These are phyloP conservation scores for Aspergillus bridgeri DNA, from an alignment of 495 filamentous ascomycete genomes.

Conservation along the genomic window DNA sequence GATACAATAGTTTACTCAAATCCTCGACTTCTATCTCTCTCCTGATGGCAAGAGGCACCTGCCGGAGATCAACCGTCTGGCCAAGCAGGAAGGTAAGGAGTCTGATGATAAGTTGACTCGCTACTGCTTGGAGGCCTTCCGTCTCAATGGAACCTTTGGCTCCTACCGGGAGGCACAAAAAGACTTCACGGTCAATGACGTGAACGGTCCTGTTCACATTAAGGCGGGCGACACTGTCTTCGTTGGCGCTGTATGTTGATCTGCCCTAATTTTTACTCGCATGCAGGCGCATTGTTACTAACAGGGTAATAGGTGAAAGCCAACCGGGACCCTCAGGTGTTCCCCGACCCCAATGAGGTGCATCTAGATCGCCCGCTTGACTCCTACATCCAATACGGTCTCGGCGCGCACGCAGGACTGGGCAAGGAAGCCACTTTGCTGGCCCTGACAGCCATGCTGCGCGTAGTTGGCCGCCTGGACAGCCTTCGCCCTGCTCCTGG, in stretches of 20 bases:
- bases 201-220: constrained; percentile 47
- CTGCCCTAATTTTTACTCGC: constrained; percentile 14
- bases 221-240: constrained; percentile 53
- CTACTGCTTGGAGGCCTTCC: constrained; percentile 53
- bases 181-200: constrained; percentile 47
- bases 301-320: constrained; percentile 34
- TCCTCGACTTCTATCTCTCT: constrained; percentile 72
- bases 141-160: constrained; percentile 59
- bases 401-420: constrained; percentile 59
- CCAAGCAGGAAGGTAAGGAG: constrained; percentile 43
- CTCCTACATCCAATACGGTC: constrained; percentile 64
- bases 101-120: constrained; percentile 49
- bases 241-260: constrained; percentile 40
- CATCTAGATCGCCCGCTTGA: constrained; percentile 64
- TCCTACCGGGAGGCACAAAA: constrained; percentile 49
- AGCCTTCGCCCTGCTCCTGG: constrained; percentile 67
- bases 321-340: constrained; percentile 57
- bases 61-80: constrained; percentile 55
- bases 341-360: constrained; percentile 66
- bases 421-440: constrained; percentile 59
- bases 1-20: constrained; percentile 58
- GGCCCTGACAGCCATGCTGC: constrained; percentile 64
- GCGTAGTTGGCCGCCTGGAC: constrained; percentile 52
- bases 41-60: constrained; percentile 54
- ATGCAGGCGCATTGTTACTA: neutral